Evolutionary conservation across 441 rosid species (phyloP), one percentile per base, ranked within the genome.

Genomic region (Erodium texanum): DNA sequence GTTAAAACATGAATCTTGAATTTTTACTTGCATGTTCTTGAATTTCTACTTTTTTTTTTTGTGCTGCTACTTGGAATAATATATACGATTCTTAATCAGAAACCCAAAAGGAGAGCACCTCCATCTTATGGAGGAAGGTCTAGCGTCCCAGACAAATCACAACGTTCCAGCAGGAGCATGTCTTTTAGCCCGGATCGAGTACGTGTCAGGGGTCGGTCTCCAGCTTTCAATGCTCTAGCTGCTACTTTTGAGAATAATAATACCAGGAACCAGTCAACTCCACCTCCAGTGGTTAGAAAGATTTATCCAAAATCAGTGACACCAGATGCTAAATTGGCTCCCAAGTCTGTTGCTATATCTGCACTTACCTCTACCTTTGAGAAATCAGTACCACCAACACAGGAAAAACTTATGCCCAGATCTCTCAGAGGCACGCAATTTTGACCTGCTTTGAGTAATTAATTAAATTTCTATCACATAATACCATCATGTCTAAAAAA

Each of bases 151-250:
- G 97, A 95, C 24, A 92, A 95, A 79, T 77, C 92, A 19, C 96
- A 92, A 80, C 96, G 98, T 68, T 92, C 99, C n/a, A 89, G 99
- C n/a, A 89, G 99, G 84, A 95, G 99, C 77, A 78, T 92, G 88
- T 90, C 99, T 34, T 92, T 83, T 78, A 95, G 95, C 76, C 93
- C 96, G 19, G 99, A 95, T 32, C 85, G 98, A 75, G 89, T 86
- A 77, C 97, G 98, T 16, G 92, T 89, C 70, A 86, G 99, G 77
- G 99, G 99, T 73, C 85, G 99, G 79, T 95, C 99, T 50, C 99
- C 99, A 9, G 97, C 99, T 66, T 95, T 95, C 84, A 95, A 86
- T 75, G 95, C 93, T 16, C 86, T 95, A 34, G 98, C 99, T 68
- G 95, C 98, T 69, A 90, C 76, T 75, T 95, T 95, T 73, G 99